Evolutionary conservation across 1,284 basidiomycete species (phyloP), one percentile per base, ranked within the genome.

Genomic region (Jaminaea rosea): DNA sequence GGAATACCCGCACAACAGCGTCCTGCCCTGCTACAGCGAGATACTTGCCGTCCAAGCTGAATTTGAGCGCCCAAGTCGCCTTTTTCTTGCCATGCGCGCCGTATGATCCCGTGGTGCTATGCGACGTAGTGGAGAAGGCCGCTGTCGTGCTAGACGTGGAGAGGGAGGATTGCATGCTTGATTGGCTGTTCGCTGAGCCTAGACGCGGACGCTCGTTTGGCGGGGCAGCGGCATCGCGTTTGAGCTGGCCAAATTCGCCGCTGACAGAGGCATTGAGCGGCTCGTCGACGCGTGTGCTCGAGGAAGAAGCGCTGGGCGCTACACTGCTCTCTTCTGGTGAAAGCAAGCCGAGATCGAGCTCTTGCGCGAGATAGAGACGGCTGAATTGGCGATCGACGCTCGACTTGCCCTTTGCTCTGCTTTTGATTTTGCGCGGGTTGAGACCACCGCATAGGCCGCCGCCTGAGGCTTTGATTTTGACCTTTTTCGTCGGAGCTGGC

Each of bases 1-100:
- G 57, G 41, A 59, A 67, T 26, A 67, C 65, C 34, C 74, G 58
- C 0, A 75, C 67, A 1, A 75, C 49, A 6, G 67, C 61, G 41
- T 75, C 75, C 17, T 74, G 65, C 4, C 75, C 75, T 2, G 74
- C 75, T 7, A 65, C 66, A 2, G 75, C 75, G 4, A 75, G 56
- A 45, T 72, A 75, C 17, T 54, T 56, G 5, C 75, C 75, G 32
- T 75, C 72, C 7, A 64, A 50, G 1, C 65, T 69, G 45, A 73
- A 75, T 26, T 73, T 67, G 32, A 73, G 55, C 7, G 69, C 63
- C 60, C 73, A 75, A 2, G 71, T 69, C 11, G 71, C 69, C 29
- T 65, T 67, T 44, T 50, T 55, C 46, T 67, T 68, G 29, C 34
- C 24, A 11, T 29, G 17, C 6, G 46, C 19, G 3, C 4, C n/a